Conservation (phyloP, 2,329 filamentous ascomycete species). For the Curvularia verruculosa region DNA sequence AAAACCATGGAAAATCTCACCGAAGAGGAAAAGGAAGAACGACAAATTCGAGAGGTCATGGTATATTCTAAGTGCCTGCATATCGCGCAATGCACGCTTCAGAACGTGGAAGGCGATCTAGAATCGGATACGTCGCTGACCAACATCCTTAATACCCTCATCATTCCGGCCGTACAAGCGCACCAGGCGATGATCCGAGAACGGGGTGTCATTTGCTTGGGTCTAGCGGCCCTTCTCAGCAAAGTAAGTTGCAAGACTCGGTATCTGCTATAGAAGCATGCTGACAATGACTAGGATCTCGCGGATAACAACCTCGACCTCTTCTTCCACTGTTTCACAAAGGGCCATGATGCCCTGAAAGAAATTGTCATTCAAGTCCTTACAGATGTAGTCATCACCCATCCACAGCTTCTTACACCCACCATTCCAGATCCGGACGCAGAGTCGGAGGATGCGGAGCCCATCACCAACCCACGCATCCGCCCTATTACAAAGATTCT, state of each 20-base stretch:
- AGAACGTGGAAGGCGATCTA: conserved; percentile 86
- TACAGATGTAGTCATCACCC: conserved; percentile 88
- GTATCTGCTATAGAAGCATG: neutral
- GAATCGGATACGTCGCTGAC: conserved; percentile 91
- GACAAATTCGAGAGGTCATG: conserved; percentile 87
- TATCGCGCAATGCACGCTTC: conserved; percentile 96
- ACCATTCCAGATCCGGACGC: conserved; percentile 48
- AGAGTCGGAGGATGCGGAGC: conserved; percentile 47
- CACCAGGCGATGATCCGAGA: conserved; percentile 93
- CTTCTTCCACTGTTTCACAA: conserved; percentile 95
- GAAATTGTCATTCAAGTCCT: conserved; percentile 90
- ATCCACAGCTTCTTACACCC: conserved; percentile 78
- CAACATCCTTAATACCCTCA: conserved; percentile 96
- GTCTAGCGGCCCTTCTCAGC: conserved; percentile 88
- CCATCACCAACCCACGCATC: conserved; percentile 48
- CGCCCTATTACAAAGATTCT: conserved; percentile 83
- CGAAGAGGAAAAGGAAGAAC: conserved; percentile 64
- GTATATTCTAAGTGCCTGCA: conserved; percentile 98
- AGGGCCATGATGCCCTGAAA: conserved; percentile 88
- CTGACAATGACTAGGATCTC: conserved; percentile 62
- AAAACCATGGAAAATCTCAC: conserved; percentile 49
- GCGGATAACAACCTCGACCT: conserved; percentile 90
- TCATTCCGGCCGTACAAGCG: conserved; percentile 91
- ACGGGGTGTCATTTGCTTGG: conserved; percentile 84
- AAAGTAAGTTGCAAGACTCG: conserved; percentile 58